Evolutionary conservation across 2,329 filamentous ascomycete genomes (phyloP).

Genomic region (Penicillium corylophilum): DNA sequence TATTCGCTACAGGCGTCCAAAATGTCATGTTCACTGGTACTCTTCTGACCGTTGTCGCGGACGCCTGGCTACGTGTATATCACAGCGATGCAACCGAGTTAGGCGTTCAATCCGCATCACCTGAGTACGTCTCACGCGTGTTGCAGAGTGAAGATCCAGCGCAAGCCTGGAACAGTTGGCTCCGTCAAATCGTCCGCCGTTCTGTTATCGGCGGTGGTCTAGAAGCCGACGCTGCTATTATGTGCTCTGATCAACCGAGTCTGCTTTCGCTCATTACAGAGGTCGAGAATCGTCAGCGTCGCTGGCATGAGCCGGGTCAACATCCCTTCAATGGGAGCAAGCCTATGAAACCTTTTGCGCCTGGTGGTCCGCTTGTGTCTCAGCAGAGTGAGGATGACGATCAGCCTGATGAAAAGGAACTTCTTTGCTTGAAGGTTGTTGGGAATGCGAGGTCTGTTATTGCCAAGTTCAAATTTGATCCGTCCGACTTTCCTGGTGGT

Average conservation of each 20-base stretch:
- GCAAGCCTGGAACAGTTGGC: slow-evolving; percentile 39
- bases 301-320: slow-evolving; percentile 37
- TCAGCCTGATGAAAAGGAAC: slow-evolving; percentile 27
- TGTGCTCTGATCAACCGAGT: slow-evolving; percentile 34
- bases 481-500: slow-evolving; percentile 35
- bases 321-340: slow-evolving; percentile 19
- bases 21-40: slow-evolving; percentile 50
- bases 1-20: slow-evolving; percentile 43
- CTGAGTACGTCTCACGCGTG: slow-evolving; percentile 29
- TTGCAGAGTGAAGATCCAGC: slow-evolving; percentile 29
- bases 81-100: slow-evolving; percentile 38
- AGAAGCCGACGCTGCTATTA: slow-evolving; percentile 21
- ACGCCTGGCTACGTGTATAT: slow-evolving; percentile 44
- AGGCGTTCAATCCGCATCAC: slow-evolving; percentile 34
- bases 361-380: not conserved
- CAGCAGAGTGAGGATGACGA: slow-evolving; percentile 3
- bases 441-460: slow-evolving; percentile 36
- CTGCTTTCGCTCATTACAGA: slow-evolving; percentile 41
- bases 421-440: slow-evolving; percentile 36
- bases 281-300: slow-evolving; percentile 44
- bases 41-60: slow-evolving; percentile 45
- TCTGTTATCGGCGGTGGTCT: slow-evolving; percentile 36
- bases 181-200: slow-evolving; percentile 37
- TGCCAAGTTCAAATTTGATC: slow-evolving; percentile 35
- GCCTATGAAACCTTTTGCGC: slow-evolving; percentile 3